Evolutionary conservation across 345 rosid species (phyloP).

Genomic region (Hibiscus mutabilis): DNA sequence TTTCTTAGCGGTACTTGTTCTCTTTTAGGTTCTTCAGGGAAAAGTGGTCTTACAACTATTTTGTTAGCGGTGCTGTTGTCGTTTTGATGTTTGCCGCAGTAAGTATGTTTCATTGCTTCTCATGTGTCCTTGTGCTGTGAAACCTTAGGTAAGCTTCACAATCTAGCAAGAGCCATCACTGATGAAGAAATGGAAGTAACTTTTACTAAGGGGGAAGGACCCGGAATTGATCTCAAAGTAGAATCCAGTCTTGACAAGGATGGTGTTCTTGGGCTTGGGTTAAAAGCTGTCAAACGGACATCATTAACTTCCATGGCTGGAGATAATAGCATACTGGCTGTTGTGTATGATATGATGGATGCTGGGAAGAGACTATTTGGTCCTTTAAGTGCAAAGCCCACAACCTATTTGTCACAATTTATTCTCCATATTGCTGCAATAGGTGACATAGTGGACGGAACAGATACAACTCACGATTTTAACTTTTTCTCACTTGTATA

Average conservation of each 20-base stretch:
- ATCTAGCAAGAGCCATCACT: constrained; percentile 88
- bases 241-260: constrained; percentile 43
- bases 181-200: constrained; percentile 75
- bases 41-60: constrained; percentile 3
- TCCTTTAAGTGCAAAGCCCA: constrained; percentile 68
- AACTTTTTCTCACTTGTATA: constrained; percentile 89
- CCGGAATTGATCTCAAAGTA: constrained; percentile 32
- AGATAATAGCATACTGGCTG: constrained; percentile 40
- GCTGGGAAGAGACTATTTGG: constrained; percentile 75
- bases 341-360: constrained; percentile 58
- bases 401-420: constrained; percentile 84
- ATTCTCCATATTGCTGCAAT: constrained; percentile 93
- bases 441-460: constrained; percentile 98
- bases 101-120: constrained; percentile 12
- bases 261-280: constrained; percentile 88
- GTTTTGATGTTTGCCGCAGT: constrained; percentile 1
- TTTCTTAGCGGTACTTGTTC: constrained; percentile 75
- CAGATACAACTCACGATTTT: constrained; percentile 97
- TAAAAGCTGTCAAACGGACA: constrained; percentile 48
- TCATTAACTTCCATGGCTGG: constrained; percentile 36
- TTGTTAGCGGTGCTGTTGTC: constrained; percentile 9
- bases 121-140: constrained; percentile 19
- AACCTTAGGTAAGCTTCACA: constrained; percentile 85
- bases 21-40: constrained; percentile 11
- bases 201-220: constrained; percentile 41